A percentile compares a stretch with the other conserved stretches of the same genome.
Evolutionary conservation across 768 basidiomycete genomes (phyloP).

Genomic region (Agrocybe pediades): DNA sequence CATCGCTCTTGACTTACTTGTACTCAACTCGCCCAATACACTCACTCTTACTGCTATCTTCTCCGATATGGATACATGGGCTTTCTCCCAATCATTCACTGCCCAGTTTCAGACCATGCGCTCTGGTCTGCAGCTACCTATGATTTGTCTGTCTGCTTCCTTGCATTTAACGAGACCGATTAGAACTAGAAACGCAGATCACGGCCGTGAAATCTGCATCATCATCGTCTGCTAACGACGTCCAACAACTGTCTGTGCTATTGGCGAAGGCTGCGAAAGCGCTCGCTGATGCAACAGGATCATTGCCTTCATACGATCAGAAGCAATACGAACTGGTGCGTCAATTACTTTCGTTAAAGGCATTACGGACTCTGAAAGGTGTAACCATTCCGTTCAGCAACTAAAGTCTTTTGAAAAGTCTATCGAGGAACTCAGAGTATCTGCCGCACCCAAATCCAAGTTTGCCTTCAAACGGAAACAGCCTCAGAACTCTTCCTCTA

Average conservation of each 20-base stretch:
- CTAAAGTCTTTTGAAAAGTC: slow-evolving; percentile 60
- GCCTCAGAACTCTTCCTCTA: background rate
- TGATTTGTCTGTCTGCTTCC: slow-evolving; percentile 5
- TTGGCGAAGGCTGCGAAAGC: slow-evolving; percentile 62
- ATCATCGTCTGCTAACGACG: slow-evolving; percentile 30
- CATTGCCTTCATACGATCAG: slow-evolving; percentile 74
- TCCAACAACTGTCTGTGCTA: slow-evolving; percentile 49
- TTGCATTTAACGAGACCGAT: slow-evolving; percentile 13
- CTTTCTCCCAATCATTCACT: slow-evolving; percentile 54
- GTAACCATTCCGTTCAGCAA: slow-evolving; percentile 48
- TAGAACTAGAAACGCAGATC: slow-evolving; percentile 54
- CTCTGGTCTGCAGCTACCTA: slow-evolving; percentile 44
- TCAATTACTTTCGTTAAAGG: slow-evolving; percentile 5
- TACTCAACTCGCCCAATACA: too few relatives aligned
- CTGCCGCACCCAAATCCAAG: slow-evolving; percentile 51
- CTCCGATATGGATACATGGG: slow-evolving; percentile 26
- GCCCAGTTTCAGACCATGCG: slow-evolving; percentile 49
- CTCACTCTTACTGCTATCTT: too few relatives aligned
- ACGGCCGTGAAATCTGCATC: slow-evolving; percentile 34
- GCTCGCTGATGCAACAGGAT: slow-evolving; percentile 63
- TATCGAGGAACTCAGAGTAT: slow-evolving; percentile 51
- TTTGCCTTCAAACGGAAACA: slow-evolving; percentile 65
- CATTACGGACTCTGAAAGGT: slow-evolving; percentile 1
- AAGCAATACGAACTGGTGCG: slow-evolving; percentile 69
- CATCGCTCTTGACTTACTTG: too few relatives aligned